Base-by-base conservation (phyloP, 1,284 basidiomycete genomes). In the Sporisorium scitamineum region DNA sequence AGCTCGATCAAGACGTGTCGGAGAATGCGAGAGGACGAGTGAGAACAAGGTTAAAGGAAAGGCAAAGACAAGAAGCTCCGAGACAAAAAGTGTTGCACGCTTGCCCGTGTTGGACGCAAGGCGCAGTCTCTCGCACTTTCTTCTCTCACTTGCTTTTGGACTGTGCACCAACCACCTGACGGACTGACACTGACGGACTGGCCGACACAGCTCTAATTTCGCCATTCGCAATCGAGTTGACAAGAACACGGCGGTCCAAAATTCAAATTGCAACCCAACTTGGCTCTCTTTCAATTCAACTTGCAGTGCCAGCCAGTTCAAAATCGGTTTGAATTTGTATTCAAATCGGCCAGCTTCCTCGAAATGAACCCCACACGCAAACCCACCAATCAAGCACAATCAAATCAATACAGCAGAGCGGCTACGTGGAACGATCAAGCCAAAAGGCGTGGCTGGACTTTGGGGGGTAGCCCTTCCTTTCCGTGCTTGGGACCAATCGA, bases 171-270 rank as follows among this genome's bases (percentile, higher is more conserved):
- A 48, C 8, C n/a, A n/a, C n/a, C n/a, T 3, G 27, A n/a, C 48
- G 4, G 14, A 31, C 0, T 16, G 47, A 31, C 48, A 1, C 27
- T 6, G 26, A 32, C 48, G 6, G 26, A n/a, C 47, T 4, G 20
- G 20, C 50, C n/a, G n/a, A 34, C 32, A 27, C 22, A 47, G 16
- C 50, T 52, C 50, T 52, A 52, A 52, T 52, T 52, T 37, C 20
- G 31, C 37, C 14, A n/a, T 39, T 39, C 39, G 18, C n/a, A 39
- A 5, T 18, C 37, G 37, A 39, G 37, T 42, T 42, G 39, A 42
- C n/a, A 42, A 42, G 39, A 42, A 42, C n/a, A n/a, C n/a, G 10
- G 37, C 4, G 37, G 6, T 6, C 14, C n/a, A n/a, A n/a, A 42
- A 42, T n/a, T 8, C 39, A 20, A 42, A 42, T 20, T 16, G 8